A percentile compares a stretch with the other conserved stretches of the same genome.
These are phyloP conservation scores for Baorangia bicolor DNA, from an alignment of 768 basidiomycete species.

Conservation along the genomic window DNA sequence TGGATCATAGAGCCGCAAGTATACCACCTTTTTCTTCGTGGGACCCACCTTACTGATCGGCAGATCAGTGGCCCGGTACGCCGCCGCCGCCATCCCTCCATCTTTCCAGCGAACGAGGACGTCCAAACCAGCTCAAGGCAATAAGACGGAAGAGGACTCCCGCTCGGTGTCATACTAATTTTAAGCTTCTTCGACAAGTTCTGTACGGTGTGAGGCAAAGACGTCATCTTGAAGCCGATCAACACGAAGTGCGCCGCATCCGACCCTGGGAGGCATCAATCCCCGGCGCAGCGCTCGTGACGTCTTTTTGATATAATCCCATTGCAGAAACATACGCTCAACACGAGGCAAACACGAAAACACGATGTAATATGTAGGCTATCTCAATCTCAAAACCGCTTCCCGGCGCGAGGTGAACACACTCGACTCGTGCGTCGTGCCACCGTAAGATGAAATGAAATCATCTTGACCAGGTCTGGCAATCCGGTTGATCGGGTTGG, in stretches of 20 bases:
- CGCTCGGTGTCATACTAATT: neutral
- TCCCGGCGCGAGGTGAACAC: neutral
- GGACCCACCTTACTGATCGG: neutral
- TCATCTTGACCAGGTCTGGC: neutral
- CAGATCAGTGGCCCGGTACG: neutral
- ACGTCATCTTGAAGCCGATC: conserved; percentile 9
- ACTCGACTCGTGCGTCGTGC: neutral
- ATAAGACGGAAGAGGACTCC: neutral
- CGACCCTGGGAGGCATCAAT: conserved; percentile 2
- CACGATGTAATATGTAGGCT: conserved; percentile 11
- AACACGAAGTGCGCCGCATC: neutral
- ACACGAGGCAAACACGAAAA: conserved; percentile 15
- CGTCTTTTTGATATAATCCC: neutral
- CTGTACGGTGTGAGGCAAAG: neutral
- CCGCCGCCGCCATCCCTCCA: neutral
- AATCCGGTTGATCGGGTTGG: conserved; percentile 10
- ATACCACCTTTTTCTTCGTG: neutral
- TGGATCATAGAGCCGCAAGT: neutral
- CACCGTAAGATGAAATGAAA: conserved; percentile 6
- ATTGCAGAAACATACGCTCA: conserved; percentile 6
- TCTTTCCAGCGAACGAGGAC: neutral
- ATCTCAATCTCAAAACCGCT: conserved; percentile 9
- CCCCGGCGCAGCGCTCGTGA: conserved; percentile 10
- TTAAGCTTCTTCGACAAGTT: neutral
- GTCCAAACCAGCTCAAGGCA: neutral